phyloP scores from a whole-genome alignment of 805 yeast species.

The Debaryomyces prosopidis region DNA sequence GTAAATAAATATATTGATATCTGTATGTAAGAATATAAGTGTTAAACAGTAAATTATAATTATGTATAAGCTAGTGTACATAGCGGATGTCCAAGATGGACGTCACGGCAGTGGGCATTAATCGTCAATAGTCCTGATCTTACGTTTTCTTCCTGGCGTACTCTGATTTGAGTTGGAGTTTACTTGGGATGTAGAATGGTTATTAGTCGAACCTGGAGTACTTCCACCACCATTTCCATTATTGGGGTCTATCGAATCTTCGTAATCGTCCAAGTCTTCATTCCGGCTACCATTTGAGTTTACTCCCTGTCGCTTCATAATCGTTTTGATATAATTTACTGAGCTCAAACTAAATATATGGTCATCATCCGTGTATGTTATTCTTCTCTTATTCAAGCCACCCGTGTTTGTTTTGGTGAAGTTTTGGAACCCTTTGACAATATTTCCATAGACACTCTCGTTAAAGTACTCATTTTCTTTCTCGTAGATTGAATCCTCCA shows the following conservation, averaged over 20 bases:
- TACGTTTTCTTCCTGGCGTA: slow-evolving; percentile 28
- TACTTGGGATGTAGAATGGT: neutral
- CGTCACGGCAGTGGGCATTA: slow-evolving; percentile 7
- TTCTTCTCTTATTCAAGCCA: slow-evolving; percentile 46
- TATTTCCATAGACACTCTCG: slow-evolving; percentile 73
- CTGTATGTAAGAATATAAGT: slow-evolving; percentile 4
- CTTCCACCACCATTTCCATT: slow-evolving; percentile 6
- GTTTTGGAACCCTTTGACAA: slow-evolving; percentile 88
- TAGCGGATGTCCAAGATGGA: too few species aligned
- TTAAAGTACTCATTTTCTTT: slow-evolving; percentile 77
- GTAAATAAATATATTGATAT: neutral
- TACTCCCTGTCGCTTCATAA: slow-evolving; percentile 49
- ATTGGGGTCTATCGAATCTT: slow-evolving; percentile 33
- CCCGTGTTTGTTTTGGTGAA: slow-evolving; percentile 52
- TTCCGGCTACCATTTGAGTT: slow-evolving; percentile 26
- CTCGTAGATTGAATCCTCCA: slow-evolving; percentile 79
- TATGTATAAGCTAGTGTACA: neutral
- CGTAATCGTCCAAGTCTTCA: slow-evolving; percentile 40
- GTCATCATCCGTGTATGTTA: slow-evolving; percentile 68
- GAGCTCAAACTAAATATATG: slow-evolving; percentile 79
- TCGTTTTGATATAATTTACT: slow-evolving; percentile 60
- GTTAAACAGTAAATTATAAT: neutral
- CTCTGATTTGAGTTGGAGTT: slow-evolving; percentile 8
- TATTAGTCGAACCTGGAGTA: neutral
- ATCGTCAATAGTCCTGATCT: slow-evolving; percentile 27